phyloP scores from a whole-genome alignment of 1,139 yeast species.

The Saccharomyces hybrid region DNA sequence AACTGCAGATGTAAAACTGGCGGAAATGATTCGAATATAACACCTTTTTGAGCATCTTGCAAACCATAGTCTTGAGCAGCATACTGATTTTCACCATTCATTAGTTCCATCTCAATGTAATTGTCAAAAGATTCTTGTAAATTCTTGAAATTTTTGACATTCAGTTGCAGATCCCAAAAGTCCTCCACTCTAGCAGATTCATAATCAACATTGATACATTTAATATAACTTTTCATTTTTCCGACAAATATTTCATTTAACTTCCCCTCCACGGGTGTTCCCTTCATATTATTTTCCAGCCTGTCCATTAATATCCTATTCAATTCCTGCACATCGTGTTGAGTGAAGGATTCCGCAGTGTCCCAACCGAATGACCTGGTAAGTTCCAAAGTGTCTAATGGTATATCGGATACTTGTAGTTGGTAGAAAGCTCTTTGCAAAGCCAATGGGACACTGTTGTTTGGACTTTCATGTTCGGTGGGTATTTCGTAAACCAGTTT shows the following conservation, averaged over 20 bases:
- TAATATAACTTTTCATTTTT: slow-evolving; percentile 89
- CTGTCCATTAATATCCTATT: slow-evolving; percentile 94
- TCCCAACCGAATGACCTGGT: slow-evolving; percentile 98
- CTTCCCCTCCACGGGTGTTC: slow-evolving; percentile 72
- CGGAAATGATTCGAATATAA: slow-evolving; percentile 83
- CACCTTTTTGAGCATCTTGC: slow-evolving; percentile 97
- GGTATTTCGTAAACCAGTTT: slow-evolving; percentile 86
- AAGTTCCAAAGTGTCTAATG: slow-evolving; percentile 78
- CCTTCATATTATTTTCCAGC: slow-evolving; percentile 86
- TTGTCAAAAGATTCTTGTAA: slow-evolving; percentile 72
- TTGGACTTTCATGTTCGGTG: slow-evolving; percentile 49
- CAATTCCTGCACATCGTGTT: slow-evolving; percentile 95
- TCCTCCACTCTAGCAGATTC: slow-evolving; percentile 91
- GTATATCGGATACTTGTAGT: slow-evolving; percentile 61
- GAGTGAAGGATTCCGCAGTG: slow-evolving; percentile 89
- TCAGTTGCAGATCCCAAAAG: slow-evolving; percentile 95
- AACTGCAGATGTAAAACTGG: slow-evolving; percentile 88
- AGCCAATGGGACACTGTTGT: slow-evolving; percentile 65
- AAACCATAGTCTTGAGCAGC: slow-evolving; percentile 88
- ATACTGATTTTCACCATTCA: slow-evolving; percentile 92
- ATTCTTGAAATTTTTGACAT: slow-evolving; percentile 75
- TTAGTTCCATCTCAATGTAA: slow-evolving; percentile 79
- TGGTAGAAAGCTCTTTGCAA: slow-evolving; percentile 81
- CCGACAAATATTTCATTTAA: slow-evolving; percentile 87
- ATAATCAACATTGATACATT: slow-evolving; percentile 90